These are phyloP conservation scores for Xylariaceae sp. DNA, from an alignment of 2,329 filamentous ascomycete genomes.

Conservation along the genomic window DNA sequence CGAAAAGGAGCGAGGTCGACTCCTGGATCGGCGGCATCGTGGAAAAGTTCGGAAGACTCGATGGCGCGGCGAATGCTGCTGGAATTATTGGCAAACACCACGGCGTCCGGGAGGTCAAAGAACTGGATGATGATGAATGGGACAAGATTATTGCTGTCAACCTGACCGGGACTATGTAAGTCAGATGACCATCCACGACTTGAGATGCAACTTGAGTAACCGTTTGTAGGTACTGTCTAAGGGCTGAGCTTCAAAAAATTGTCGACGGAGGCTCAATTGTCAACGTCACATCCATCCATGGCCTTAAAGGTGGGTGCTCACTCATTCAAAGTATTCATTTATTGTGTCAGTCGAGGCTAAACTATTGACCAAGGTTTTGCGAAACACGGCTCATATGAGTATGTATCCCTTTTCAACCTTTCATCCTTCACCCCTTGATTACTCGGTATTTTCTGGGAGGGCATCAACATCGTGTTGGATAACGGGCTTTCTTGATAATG, in stretches of 20 bases:
- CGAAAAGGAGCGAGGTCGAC: slow-evolving; percentile 43
- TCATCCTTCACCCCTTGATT: neutral
- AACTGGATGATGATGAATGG: slow-evolving; percentile 45
- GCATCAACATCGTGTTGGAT: neutral
- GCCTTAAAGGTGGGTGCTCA: slow-evolving; percentile 39
- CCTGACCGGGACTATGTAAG: slow-evolving; percentile 43
- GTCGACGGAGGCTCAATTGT: slow-evolving; percentile 52
- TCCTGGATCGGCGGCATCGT: slow-evolving; percentile 44
- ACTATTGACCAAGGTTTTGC: slow-evolving; percentile 34
- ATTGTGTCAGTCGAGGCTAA: slow-evolving; percentile 12
- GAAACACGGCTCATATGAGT: slow-evolving; percentile 35
- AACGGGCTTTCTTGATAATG: neutral
- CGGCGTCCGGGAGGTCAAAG: slow-evolving; percentile 35
- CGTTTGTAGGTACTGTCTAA: slow-evolving; percentile 37
- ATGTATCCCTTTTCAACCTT: slow-evolving; percentile 6
- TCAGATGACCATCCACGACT: neutral
- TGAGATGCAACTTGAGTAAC: slow-evolving; percentile 11
- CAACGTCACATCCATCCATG: slow-evolving; percentile 50
- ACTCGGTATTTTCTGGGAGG: neutral
- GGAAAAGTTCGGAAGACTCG: slow-evolving; percentile 46
- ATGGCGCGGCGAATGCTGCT: slow-evolving; percentile 52
- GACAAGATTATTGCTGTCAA: slow-evolving; percentile 44
- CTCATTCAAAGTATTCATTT: slow-evolving; percentile 27
- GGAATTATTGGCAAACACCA: slow-evolving; percentile 43
- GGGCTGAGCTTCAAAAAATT: slow-evolving; percentile 41